phyloP scores from a whole-genome alignment of 768 basidiomycete species.

The Boletus pseudopeckii region DNA sequence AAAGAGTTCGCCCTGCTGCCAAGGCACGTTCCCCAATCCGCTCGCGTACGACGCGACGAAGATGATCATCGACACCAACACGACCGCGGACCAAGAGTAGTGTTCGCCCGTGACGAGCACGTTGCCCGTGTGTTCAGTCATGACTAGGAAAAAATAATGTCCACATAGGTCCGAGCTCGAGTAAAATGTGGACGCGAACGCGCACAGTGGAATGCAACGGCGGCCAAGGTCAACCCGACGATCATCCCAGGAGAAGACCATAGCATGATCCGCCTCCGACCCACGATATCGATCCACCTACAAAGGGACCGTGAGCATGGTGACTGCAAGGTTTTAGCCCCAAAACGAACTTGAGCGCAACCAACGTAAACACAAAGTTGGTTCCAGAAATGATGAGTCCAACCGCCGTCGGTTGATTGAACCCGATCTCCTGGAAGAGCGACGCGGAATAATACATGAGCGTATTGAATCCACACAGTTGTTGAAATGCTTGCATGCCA shows the following conservation, averaged over 20 bases:
- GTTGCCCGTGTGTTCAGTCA: constrained; percentile 60
- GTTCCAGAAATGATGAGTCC: constrained; percentile 76
- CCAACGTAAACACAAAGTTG: constrained; percentile 74
- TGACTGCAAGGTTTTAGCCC: neutral
- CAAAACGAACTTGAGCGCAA: constrained; percentile 56
- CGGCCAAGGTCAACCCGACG: constrained; percentile 57
- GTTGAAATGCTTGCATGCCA: constrained; percentile 81
- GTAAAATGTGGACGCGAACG: neutral
- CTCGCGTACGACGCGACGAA: constrained; percentile 82
- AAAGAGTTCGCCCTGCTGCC: constrained; percentile 88
- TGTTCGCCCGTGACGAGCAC: constrained; percentile 54
- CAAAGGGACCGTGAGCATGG: neutral
- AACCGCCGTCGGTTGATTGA: constrained; percentile 78
- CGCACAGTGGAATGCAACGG: constrained; percentile 56
- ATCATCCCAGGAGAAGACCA: constrained; percentile 73
- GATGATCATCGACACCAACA: constrained; percentile 77
- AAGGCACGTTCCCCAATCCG: constrained; percentile 77
- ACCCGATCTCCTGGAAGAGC: constrained; percentile 76
- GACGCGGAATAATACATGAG: constrained; percentile 75
- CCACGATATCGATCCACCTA: constrained; percentile 60
- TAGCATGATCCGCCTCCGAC: constrained; percentile 67
- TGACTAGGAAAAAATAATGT: constrained; percentile 38
- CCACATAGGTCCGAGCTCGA: neutral
- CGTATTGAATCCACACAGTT: constrained; percentile 82
- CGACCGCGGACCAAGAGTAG: constrained; percentile 67